Conservation (phyloP, 2,329 filamentous ascomycete genomes). For the Ophiostoma australiae region DNA sequence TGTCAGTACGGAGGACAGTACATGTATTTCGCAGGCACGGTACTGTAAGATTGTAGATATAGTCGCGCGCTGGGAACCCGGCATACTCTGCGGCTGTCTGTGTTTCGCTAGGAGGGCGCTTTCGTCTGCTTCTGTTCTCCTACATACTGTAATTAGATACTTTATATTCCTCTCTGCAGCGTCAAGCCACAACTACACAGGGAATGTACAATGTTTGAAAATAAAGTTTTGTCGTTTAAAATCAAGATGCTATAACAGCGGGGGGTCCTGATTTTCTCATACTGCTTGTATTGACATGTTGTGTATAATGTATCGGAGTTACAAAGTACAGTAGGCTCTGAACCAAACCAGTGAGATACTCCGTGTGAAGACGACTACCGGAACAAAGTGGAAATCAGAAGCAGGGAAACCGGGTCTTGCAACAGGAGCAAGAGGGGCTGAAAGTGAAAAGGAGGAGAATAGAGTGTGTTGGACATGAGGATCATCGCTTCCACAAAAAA, state of each 20-base stretch:
- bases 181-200: neutral
- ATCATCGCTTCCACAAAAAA: conserved; percentile 1
- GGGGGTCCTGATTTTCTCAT: neutral
- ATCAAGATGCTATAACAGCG: no score
- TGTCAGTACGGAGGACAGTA: neutral
- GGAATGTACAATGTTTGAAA: no score
- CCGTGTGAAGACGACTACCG: neutral
- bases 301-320: no score
- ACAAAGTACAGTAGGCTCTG: no score
- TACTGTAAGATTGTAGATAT: neutral
- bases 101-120: neutral
- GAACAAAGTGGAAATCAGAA: neutral
- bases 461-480: conserved; percentile 3
- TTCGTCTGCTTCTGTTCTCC: neutral
- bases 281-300: no score
- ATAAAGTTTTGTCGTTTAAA: no score
- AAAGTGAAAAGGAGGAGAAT: neutral
- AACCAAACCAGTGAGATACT: neutral
- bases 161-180: neutral
- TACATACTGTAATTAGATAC: neutral
- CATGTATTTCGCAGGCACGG: neutral
- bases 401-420: neutral
- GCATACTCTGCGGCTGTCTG: neutral
- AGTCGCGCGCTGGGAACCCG: neutral
- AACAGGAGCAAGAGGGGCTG: conserved; percentile 5